Evolutionary conservation across 805 yeast genomes (phyloP), one percentile per base, ranked within the genome.

Genomic region (Ogataea ramenticola): DNA sequence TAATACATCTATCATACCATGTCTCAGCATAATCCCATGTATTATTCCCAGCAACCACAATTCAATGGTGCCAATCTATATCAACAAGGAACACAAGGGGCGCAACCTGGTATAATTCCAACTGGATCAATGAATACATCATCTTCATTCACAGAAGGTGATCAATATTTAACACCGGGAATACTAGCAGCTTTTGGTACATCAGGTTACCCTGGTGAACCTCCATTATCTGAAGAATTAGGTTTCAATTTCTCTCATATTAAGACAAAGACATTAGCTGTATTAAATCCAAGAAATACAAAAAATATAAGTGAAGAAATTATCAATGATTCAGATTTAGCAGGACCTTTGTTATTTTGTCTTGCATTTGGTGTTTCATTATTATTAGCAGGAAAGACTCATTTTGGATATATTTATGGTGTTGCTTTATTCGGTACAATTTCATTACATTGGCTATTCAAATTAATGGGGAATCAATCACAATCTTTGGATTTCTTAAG

Each of bases 341-440:
- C 98, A 0, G 99, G 99, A 1, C 99, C 99, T 1, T 72, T 93
- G 29, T 67, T 93, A 35, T 93, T 91, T 62, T 91, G 91, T 56
- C 68, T 93, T 42, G 64, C 88, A 45, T 91, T 91, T 59, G 99
- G 96, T 19, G 75, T 89, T 0, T 79, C 84, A 47, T 68, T 93
- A 43, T 67, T 91, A 41, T 70, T 90, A 37, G 82, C 96, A 1
- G 98, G 99, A 5, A 93, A 91, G 62, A 86, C 91, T 15, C 98
- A 93, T 62, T 93, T 93, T 60, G 98, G 98, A 2, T 93, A 93
- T 62, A 86, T 93, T 41, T 93, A 93, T 58, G 98, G 99, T 34
- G 95, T 93, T 36, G 98, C 96, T 0, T 66, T 93, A 36, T 80
- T 91, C 53, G 99, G 99, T 16, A 84, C 95, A 1, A 60, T 87